phyloP scores from a whole-genome alignment of 495 filamentous ascomycete species.

The Xylaria palmicola region DNA sequence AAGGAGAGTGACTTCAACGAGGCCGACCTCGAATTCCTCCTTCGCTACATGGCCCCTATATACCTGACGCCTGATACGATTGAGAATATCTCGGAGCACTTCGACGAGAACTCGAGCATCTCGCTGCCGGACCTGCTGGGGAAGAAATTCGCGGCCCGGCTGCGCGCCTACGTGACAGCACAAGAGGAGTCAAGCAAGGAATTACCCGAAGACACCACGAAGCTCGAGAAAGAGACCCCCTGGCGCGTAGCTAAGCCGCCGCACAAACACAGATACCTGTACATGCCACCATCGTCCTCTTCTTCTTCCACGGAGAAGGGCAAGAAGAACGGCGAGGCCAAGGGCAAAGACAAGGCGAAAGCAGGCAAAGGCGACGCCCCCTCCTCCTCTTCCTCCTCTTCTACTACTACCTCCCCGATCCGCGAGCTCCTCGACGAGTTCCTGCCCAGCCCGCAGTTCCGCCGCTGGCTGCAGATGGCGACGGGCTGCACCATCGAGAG shows the following conservation, averaged over 20 bases:
- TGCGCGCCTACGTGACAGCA: constrained; percentile 66
- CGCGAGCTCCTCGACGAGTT: constrained; percentile 74
- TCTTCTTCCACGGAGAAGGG: neutral
- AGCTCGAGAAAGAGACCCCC: constrained; percentile 55
- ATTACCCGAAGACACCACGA: constrained; percentile 46
- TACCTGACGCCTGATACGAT: constrained; percentile 95
- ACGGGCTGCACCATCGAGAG: constrained; percentile 68
- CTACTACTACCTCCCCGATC: constrained; percentile 65
- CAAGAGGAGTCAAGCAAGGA: constrained; percentile 51
- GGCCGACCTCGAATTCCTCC: constrained; percentile 77
- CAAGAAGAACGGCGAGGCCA: constrained; percentile 8
- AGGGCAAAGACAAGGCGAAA: constrained; percentile 14
- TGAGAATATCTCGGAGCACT: constrained; percentile 73
- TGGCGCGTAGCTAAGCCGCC: constrained; percentile 84
- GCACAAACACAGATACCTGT: constrained; percentile 93
- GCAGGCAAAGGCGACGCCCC: constrained; percentile 20
- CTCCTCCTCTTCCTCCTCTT: no score
- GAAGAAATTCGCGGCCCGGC: constrained; percentile 65
- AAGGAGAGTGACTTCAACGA: constrained; percentile 58
- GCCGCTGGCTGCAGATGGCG: constrained; percentile 80
- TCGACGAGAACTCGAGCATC: constrained; percentile 78
- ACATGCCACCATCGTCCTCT: constrained; percentile 53
- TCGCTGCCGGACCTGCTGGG: constrained; percentile 74
- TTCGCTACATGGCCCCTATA: constrained; percentile 82
- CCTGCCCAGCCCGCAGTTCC: constrained; percentile 82